These are phyloP conservation scores for Cucumis hystrix DNA, from an alignment of 306 rosid species.

Conservation along the genomic window DNA sequence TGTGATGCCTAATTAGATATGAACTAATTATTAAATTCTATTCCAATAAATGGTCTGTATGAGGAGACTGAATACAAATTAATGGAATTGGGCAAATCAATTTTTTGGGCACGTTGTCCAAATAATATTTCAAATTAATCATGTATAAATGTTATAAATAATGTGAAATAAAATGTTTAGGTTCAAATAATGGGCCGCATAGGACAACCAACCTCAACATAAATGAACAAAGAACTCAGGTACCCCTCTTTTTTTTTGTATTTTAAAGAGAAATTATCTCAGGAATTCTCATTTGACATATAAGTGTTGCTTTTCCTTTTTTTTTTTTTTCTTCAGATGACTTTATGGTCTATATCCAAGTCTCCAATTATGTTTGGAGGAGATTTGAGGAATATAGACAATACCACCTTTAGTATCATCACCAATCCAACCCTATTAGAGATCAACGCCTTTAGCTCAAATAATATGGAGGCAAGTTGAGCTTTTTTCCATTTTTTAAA, in stretches of 20 bases:
- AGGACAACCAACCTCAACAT: slow-evolving; percentile 34
- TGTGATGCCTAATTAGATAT: not conserved
- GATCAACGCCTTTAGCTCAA: slow-evolving; percentile 59
- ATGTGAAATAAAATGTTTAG: slow-evolving; percentile 24
- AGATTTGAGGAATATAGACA: slow-evolving; percentile 61
- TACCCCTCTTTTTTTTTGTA: not conserved
- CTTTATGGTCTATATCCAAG: slow-evolving; percentile 82
- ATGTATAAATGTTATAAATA: not conserved
- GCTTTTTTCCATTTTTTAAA: not conserved
- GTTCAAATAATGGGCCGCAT: slow-evolving; percentile 78
- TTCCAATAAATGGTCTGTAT: not conserved
- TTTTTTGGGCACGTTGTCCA: not conserved
- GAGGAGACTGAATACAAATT: not conserved
- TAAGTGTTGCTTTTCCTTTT: not conserved
- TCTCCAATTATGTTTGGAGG: slow-evolving; percentile 99
- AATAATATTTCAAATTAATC: not conserved
- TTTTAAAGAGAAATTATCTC: not conserved
- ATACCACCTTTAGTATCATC: slow-evolving; percentile 32
- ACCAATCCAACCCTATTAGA: slow-evolving; percentile 65
- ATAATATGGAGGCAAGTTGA: slow-evolving; percentile 67
- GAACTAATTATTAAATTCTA: not conserved
- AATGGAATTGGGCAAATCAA: not conserved
- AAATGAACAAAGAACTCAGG: slow-evolving; percentile 81
- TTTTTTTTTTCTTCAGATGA: slow-evolving; percentile 44
- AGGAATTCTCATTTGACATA: not conserved